Base-by-base conservation (phyloP, 306 rosid genomes). In the Dryas alaskensis region DNA sequence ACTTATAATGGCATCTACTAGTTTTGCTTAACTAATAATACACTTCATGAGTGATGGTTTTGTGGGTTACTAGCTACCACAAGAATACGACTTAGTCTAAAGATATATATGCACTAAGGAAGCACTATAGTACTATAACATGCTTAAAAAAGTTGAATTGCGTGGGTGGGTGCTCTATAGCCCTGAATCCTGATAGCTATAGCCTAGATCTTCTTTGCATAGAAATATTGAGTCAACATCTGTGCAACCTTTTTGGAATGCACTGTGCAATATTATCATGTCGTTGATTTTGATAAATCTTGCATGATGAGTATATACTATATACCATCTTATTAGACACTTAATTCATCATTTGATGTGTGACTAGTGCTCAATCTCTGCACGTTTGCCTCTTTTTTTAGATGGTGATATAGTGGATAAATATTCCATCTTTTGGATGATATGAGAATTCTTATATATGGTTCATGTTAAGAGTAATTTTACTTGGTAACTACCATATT, bases 141-240 rank as follows among this genome's bases (percentile, higher is more conserved):
- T 46, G 70, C 53, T 65, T 11, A 14, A 70, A 42, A 70, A 54
- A 54, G 22, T 19, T 54, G 65, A 10, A 22, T 70, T 59, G 8
- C 74, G 74, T 70, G 5, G 49, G 73, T 40, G 50, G 50, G 25
- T 69, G 60, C 44, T 12, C 17, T 52, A 16, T 31, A 31, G 39
- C 62, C 58, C 52, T 69, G 13, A 16, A 22, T 31, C 37, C 3
- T 31, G 37, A 31, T 31, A 31, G 37, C 14, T 40, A 13, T 7
- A 10, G 10, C 47, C 22, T 9, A 1, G 3, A 51, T 63, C 17
- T 42, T 63, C 44, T 16, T 9, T 40, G 48, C 27, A 31, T 17
- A 7, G 42, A 45, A 70, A 22, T 22, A 0, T 54, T 54, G 22
- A 55, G 64, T 42, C 62, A 46, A 31, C 37, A 31, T 31, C 1